These are phyloP conservation scores for Tetratostichococcus sp. DNA, from an alignment of 139 green algal genomes.

Conservation along the genomic window DNA sequence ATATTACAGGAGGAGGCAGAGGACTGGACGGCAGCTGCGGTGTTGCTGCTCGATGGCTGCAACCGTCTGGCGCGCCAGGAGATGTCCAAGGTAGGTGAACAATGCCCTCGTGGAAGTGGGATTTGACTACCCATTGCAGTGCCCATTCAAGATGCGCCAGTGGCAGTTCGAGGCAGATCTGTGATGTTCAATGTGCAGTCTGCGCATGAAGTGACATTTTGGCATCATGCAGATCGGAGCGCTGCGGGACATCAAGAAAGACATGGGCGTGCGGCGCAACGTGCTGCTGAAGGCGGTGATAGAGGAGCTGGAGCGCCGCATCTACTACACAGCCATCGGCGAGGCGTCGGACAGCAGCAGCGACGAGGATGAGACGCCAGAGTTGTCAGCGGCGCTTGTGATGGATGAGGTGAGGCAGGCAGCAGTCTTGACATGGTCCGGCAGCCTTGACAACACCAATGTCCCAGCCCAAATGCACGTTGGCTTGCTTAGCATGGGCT, in stretches of 20 bases:
- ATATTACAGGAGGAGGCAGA: constrained; percentile 8
- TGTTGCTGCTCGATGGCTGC: constrained; percentile 55
- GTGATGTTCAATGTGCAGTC: no score
- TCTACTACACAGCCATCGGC: constrained; percentile 23
- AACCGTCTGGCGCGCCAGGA: constrained; percentile 52
- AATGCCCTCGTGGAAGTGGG: no score
- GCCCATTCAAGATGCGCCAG: no score
- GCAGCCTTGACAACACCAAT: no score
- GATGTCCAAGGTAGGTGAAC: constrained; percentile 22
- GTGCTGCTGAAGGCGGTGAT: constrained; percentile 42
- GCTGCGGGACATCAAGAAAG: constrained; percentile 44
- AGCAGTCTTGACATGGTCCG: no score
- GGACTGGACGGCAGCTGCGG: constrained; percentile 58
- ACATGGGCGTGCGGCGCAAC: constrained; percentile 34
- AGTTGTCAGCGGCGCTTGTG: background rate
- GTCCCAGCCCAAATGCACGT: no score
- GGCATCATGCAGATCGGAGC: constrained; percentile 34
- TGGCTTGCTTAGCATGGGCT: no score
- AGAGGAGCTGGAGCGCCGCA: constrained; percentile 41
- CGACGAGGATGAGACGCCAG: background rate
- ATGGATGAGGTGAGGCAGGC: background rate
- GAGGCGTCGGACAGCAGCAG: background rate
- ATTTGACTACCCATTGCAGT: no score
- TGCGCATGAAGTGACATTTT: no score
- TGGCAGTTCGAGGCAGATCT: no score